Evolutionary conservation across 352 stramenopile species (phyloP).

Genomic region (Phytophthora gonapodyides): DNA sequence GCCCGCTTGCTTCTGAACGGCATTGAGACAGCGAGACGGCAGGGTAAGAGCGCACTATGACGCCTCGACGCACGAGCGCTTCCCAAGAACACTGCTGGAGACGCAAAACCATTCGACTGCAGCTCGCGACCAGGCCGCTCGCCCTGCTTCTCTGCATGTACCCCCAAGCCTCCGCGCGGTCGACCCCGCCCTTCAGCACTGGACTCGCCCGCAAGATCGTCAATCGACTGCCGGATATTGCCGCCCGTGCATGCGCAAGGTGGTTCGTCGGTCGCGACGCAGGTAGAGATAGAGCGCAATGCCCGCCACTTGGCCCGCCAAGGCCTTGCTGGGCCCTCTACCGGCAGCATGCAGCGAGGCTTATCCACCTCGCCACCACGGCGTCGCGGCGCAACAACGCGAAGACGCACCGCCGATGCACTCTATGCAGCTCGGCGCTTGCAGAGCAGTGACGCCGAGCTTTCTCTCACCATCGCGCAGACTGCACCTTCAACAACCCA

Average conservation of each 20-base stretch:
- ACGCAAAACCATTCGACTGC: too few species aligned
- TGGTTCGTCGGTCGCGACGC: constrained; percentile 7
- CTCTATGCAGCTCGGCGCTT: constrained; percentile 31
- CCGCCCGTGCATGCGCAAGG: background rate
- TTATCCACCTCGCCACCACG: constrained; percentile 2
- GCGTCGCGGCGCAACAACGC: constrained; percentile 18
- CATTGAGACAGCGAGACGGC: too few species aligned
- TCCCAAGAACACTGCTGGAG: too few species aligned
- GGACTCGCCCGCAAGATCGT: background rate
- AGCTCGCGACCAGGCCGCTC: too few species aligned
- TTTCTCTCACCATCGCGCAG: constrained; percentile 23
- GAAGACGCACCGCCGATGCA: constrained; percentile 16
- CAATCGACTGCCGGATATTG: constrained; percentile 1
- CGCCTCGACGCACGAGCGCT: too few species aligned
- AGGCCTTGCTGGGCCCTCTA: constrained; percentile 1
- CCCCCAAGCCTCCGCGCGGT: too few species aligned
- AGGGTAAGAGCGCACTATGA: too few species aligned
- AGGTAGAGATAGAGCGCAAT: constrained; percentile 11
- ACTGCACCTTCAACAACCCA: constrained; percentile 22
- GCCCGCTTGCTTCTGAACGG: too few species aligned
- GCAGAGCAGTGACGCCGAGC: constrained; percentile 28
- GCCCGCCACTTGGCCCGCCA: constrained; percentile 1
- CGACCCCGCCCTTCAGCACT: too few species aligned
- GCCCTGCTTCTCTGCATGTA: too few species aligned
- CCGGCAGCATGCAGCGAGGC: background rate